Percentiles rank a stretch among this genome's conserved stretches.
These are phyloP conservation scores for Annona squamosa DNA, from an alignment of 164 flowering plant species.

Conservation along the genomic window DNA sequence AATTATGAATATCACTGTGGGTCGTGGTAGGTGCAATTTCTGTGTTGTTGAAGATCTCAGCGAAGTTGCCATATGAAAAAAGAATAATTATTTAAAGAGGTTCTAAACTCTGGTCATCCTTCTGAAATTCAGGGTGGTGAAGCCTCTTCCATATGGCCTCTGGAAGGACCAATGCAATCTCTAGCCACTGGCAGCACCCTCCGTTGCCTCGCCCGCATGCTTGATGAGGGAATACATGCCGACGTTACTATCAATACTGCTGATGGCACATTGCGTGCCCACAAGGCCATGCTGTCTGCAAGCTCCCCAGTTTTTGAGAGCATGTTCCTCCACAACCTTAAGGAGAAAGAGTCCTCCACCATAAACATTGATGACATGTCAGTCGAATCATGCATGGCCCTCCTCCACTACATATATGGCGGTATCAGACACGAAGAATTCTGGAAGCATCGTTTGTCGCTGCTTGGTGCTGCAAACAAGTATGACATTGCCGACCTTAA, in stretches of 20 bases:
- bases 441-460: conserved; percentile 71
- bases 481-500: conserved; percentile 68
- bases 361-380: conserved; percentile 77
- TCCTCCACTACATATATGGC: conserved; percentile 76
- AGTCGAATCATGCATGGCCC: conserved; percentile 59
- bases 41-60: not conserved
- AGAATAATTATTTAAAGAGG: not conserved
- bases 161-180: conserved; percentile 45
- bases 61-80: not conserved
- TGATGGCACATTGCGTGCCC: conserved; percentile 63
- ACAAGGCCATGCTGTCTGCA: conserved; percentile 73
- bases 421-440: conserved; percentile 72
- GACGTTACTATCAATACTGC: conserved; percentile 73
- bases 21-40: not conserved
- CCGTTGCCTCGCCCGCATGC: conserved; percentile 75
- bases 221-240: conserved; percentile 63
- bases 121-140: conserved; percentile 53
- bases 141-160: conserved; percentile 63
- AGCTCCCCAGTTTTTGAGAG: conserved; percentile 82
- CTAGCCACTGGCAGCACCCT: conserved; percentile 47
- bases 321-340: conserved; percentile 76
- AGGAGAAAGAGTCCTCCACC: conserved; percentile 76
- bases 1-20: not conserved
- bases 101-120: not conserved
- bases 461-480: conserved; percentile 86